These are phyloP conservation scores for Wickerhamiella azymoides DNA, from an alignment of 805 yeast species.

Conservation along the genomic window DNA sequence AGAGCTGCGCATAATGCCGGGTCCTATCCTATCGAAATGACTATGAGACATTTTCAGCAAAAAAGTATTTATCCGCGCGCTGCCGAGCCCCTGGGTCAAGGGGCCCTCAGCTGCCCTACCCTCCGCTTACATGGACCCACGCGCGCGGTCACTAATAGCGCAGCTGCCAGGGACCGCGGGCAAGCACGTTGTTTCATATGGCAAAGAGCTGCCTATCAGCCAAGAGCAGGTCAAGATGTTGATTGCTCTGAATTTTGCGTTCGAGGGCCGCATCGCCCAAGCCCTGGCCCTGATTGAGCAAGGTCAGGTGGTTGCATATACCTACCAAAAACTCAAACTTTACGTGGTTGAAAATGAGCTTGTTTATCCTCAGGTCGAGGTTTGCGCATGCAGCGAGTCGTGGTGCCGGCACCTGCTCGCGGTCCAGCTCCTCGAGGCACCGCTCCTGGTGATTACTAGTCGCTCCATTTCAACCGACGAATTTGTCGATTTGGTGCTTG, in stretches of 20 bases:
- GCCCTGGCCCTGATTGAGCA: conserved; percentile 4
- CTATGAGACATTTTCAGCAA: too few species aligned
- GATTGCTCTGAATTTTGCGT: neutral
- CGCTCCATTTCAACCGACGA: conserved; percentile 27
- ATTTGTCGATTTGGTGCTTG: conserved; percentile 20
- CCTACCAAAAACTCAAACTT: neutral
- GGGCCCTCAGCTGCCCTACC: neutral
- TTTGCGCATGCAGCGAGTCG: neutral
- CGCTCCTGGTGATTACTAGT: conserved; percentile 22
- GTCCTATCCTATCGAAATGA: too few species aligned
- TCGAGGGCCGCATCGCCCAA: conserved; percentile 3
- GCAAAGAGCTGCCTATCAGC: neutral
- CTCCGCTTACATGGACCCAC: neutral
- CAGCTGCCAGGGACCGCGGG: neutral
- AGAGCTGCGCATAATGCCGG: too few species aligned
- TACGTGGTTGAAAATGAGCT: neutral
- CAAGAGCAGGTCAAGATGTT: conserved; percentile 2
- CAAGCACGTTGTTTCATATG: neutral
- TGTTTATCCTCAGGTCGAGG: neutral
- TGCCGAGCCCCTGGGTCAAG: too few species aligned
- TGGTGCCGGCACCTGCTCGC: conserved; percentile 1
- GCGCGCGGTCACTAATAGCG: neutral
- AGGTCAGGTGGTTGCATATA: neutral
- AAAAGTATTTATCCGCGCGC: too few species aligned
- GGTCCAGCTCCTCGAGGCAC: neutral